Percentiles rank a stretch among this genome's conserved stretches.
Conservation (phyloP, 2,329 filamentous ascomycete genomes). For the Dothideomycetes sp. region DNA sequence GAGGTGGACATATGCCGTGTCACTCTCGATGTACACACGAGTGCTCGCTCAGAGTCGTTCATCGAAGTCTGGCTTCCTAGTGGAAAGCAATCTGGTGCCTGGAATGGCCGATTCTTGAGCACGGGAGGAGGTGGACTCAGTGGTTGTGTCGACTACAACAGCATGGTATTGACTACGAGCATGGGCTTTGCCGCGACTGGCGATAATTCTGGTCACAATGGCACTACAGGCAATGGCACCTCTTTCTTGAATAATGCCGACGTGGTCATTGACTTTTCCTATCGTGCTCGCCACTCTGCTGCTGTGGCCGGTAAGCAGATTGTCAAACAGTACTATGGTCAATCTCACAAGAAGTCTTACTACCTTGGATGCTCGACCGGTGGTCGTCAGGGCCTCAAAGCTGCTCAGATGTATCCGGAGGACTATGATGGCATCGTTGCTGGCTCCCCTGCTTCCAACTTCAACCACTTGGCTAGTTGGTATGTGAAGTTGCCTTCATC, state of each 20-base stretch:
- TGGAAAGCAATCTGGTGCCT: slow-evolving; percentile 1
- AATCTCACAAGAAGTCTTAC: slow-evolving; percentile 24
- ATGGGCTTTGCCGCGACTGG: slow-evolving; percentile 22
- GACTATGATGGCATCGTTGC: slow-evolving; percentile 41
- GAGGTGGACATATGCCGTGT: slow-evolving; percentile 7
- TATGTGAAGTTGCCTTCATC: no score
- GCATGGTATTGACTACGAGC: slow-evolving; percentile 19
- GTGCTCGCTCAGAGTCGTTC: slow-evolving; percentile 1
- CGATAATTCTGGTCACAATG: slow-evolving; percentile 19
- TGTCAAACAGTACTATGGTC: slow-evolving; percentile 25
- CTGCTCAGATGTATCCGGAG: slow-evolving; percentile 40
- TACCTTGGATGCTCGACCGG: slow-evolving; percentile 50
- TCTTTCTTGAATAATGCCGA: slow-evolving; percentile 17
- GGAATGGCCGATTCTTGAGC: slow-evolving; percentile 15
- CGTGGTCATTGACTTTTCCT: slow-evolving; percentile 20
- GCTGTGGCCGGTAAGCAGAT: slow-evolving; percentile 21
- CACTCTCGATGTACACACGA: slow-evolving; percentile 2
- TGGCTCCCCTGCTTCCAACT: slow-evolving; percentile 33
- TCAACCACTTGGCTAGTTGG: slow-evolving; percentile 33
- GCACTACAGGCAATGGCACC: slow-evolving; percentile 15
- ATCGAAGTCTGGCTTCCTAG: slow-evolving; percentile 34
- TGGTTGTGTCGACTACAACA: slow-evolving; percentile 21
- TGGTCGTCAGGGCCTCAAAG: slow-evolving; percentile 47
- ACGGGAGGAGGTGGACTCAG: slow-evolving; percentile 23
- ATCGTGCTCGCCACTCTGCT: slow-evolving; percentile 19